These are phyloP conservation scores for Leptodontidium sp. DNA, from an alignment of 2,329 filamentous ascomycete species.

Conservation along the genomic window DNA sequence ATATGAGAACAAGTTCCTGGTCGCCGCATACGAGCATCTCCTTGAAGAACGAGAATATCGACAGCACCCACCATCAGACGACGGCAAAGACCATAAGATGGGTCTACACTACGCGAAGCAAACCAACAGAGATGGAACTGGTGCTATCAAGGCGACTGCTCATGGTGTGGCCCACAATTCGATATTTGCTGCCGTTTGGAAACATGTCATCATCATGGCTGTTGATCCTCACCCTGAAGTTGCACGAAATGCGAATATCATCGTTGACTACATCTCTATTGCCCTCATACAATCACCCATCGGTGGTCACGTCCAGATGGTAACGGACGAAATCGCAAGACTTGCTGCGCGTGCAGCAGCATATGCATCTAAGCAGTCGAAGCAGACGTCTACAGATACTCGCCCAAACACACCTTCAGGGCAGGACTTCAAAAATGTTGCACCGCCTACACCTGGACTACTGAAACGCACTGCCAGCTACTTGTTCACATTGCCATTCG, in stretches of 20 bases:
- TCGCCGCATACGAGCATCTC: conserved; percentile 90
- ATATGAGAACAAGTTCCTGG: conserved; percentile 91
- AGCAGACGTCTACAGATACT: conserved; percentile 37
- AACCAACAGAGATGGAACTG: conserved; percentile 64
- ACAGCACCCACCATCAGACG: conserved; percentile 61
- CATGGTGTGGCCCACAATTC: conserved; percentile 81
- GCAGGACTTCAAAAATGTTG: conserved; percentile 48
- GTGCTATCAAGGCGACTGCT: conserved; percentile 62
- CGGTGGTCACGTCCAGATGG: conserved; percentile 70
- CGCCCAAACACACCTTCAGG: conserved; percentile 45
- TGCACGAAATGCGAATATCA: conserved; percentile 81
- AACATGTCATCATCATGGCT: conserved; percentile 87
- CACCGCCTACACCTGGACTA: conserved; percentile 63
- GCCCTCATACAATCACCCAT: conserved; percentile 80
- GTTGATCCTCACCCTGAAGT: conserved; percentile 96
- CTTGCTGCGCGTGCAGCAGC: conserved; percentile 57
- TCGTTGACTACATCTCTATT: conserved; percentile 86
- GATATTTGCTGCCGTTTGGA: conserved; percentile 93
- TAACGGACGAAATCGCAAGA: conserved; percentile 77
- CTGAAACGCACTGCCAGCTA: conserved; percentile 71
- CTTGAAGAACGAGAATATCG: conserved; percentile 81
- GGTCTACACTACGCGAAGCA: conserved; percentile 67
- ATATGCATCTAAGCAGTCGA: conserved; percentile 33
- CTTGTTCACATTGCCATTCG: conserved; percentile 63
- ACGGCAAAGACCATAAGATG: conserved; percentile 67